Evolutionary conservation across 2,329 filamentous ascomycete species (phyloP), one percentile per base, ranked within the genome.

Genomic region (Penicillium sp.): DNA sequence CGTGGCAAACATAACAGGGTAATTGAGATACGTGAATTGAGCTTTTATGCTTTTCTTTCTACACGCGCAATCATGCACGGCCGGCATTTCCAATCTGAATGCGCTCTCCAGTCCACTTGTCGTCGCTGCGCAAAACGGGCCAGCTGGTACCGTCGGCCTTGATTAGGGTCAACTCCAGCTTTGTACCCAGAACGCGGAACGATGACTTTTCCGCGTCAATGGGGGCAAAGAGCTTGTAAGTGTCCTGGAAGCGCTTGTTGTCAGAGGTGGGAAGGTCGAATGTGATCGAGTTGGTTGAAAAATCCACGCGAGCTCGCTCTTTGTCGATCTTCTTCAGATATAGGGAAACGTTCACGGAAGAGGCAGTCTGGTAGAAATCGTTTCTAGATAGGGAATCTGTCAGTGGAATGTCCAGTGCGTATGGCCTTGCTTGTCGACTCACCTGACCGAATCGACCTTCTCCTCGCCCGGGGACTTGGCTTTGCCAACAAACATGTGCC

Each of bases 241-340:
- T 81, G 36, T 85, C 80, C 65, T 81, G 84, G 74, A 91, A 96
- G 49, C 89, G 84, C 81, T 96, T 97, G 53, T 84, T 80, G 68
- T 96, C 93, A 29, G 82, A 84, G 8, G 94, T 99, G n/a, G 83
- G 85, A 36, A 99, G 81, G 69, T 99, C 90, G 41, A 99, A 81
- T 10, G 81, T 79, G 46, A 97, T 74, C 43, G 82, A 77, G 44
- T 80, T 75, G 9, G 81, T 66, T 33, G 78, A 71, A 70, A 97
- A 93, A 23, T 81, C 78, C 42, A 97, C 81, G 60, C 82, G 87
- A 47, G 90, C 88, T 24, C 77, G 82, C 23, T 86, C 82, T 74
- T 93, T 95, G 75, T 92, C 85, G 65, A 99, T 96, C 78, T 97
- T 97, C 80, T 97, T 99, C 49, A 97, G 81, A 76, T 95, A 99